Evolutionary conservation across 176 grass and related monocot genomes (phyloP).

Genomic region (Avena insularis): DNA sequence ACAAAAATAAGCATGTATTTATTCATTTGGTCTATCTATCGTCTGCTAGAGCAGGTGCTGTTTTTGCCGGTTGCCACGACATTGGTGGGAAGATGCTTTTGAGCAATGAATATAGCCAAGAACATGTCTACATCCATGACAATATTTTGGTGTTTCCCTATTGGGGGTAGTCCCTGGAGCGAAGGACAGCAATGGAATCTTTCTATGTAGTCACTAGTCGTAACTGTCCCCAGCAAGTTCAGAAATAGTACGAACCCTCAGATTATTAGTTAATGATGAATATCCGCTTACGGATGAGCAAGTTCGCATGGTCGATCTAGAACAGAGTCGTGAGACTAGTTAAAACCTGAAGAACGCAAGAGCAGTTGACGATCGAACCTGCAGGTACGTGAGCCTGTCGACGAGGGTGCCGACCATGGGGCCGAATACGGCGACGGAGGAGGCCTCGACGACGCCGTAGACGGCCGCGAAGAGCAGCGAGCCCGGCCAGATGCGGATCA

Average conservation of each 20-base stretch:
- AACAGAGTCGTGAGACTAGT: neutral
- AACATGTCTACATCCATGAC: slow-evolving; percentile 1
- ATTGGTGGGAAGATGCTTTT: too few relatives aligned
- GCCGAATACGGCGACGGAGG: slow-evolving; percentile 65
- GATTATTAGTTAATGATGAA: neutral
- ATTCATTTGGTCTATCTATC: too few relatives aligned
- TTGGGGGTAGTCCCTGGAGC: neutral
- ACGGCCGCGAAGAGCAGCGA: slow-evolving; percentile 85
- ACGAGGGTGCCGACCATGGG: slow-evolving; percentile 72
- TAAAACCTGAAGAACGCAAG: neutral
- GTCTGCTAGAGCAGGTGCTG: too few relatives aligned
- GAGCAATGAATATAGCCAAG: too few relatives aligned
- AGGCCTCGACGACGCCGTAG: slow-evolving; percentile 82
- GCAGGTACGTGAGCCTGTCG: slow-evolving; percentile 72
- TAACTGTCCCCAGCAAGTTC: neutral
- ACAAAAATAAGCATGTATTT: too few relatives aligned
- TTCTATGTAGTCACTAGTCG: neutral
- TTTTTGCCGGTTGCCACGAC: too few relatives aligned
- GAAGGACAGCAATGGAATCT: neutral
- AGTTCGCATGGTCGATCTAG: neutral
- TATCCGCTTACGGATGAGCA: neutral
- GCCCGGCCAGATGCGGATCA: slow-evolving; percentile 88
- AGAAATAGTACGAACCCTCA: neutral
- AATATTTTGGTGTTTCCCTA: neutral
- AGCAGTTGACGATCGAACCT: slow-evolving; percentile 53